phyloP scores from a whole-genome alignment of 208 protist species.

The Phytomonas francai region DNA sequence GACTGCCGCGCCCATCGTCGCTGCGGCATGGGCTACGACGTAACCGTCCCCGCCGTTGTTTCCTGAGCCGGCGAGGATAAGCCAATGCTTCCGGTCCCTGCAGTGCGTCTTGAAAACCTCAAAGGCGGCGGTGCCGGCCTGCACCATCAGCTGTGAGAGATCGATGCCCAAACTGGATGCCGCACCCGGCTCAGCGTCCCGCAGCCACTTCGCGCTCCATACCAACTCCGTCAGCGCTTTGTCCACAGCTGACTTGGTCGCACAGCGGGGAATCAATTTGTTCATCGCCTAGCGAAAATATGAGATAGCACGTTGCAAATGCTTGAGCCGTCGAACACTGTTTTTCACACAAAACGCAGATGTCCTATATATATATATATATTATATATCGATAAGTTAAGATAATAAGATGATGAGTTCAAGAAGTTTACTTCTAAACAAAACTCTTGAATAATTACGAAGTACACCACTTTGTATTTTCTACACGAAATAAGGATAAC shows the following conservation, averaged over 20 bases:
- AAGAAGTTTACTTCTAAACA: neutral
- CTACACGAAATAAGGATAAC: neutral
- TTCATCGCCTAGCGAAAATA: slow-evolving; percentile 5
- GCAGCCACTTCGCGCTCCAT: slow-evolving; percentile 70
- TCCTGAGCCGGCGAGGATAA: slow-evolving; percentile 69
- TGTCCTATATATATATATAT: neutral
- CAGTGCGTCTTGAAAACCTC: slow-evolving; percentile 31
- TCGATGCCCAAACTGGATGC: slow-evolving; percentile 39
- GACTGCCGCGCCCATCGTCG: slow-evolving; percentile 23
- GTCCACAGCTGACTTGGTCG: slow-evolving; percentile 7
- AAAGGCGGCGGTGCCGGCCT: slow-evolving; percentile 52
- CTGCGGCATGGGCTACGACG: slow-evolving; percentile 59
- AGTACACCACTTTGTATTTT: neutral
- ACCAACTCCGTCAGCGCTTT: slow-evolving; percentile 20
- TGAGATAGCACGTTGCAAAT: neutral
- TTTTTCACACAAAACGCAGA: neutral
- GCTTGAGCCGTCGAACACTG: neutral
- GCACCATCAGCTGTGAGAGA: slow-evolving; percentile 63
- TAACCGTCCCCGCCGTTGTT: slow-evolving; percentile 87
- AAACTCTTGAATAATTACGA: neutral
- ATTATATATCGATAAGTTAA: neutral
- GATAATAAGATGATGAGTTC: neutral
- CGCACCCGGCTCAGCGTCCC: slow-evolving; percentile 46
- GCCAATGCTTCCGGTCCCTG: slow-evolving; percentile 33
- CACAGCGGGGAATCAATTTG: slow-evolving; percentile 11